These are phyloP conservation scores for Truncatella angustata DNA, from an alignment of 2,329 filamentous ascomycete species.

Conservation along the genomic window DNA sequence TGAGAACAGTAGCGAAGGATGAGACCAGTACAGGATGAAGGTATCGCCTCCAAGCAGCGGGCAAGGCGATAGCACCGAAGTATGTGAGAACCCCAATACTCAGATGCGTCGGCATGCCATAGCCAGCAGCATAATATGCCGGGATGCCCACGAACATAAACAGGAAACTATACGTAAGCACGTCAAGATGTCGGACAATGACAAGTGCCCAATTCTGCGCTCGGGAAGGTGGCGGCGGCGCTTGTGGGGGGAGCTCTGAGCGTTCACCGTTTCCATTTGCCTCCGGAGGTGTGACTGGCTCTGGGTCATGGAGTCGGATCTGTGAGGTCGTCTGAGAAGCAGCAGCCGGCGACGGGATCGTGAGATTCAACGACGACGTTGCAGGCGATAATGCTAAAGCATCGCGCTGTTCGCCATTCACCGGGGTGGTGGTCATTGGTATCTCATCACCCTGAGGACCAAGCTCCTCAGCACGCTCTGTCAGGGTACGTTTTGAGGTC, in stretches of 20 bases:
- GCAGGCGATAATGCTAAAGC: constrained; percentile 4
- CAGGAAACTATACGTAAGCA: constrained; percentile 39
- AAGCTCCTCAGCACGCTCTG: constrained; percentile 51
- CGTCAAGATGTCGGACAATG: constrained; percentile 44
- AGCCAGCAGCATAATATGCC: constrained; percentile 50
- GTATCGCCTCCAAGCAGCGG: constrained; percentile 46
- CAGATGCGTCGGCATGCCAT: constrained; percentile 49
- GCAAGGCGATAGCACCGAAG: constrained; percentile 47
- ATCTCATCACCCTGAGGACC: constrained; percentile 44
- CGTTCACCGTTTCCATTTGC: constrained; percentile 3
- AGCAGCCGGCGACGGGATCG: constrained; percentile 14
- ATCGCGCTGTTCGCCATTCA: constrained; percentile 11
- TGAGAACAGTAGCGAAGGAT: constrained; percentile 50
- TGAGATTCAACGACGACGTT: constrained; percentile 13
- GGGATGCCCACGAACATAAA: constrained; percentile 53
- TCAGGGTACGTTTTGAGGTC: constrained; percentile 49
- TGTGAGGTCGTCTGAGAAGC: constrained; percentile 9
- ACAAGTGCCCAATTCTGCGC: constrained; percentile 49
- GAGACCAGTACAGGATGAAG: constrained; percentile 59
- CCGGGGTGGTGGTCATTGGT: constrained; percentile 34
- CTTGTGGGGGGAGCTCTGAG: constrained; percentile 28
- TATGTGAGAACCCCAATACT: constrained; percentile 51
- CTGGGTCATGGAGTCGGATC: constrained; percentile 8
- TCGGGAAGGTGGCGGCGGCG: constrained; percentile 41
- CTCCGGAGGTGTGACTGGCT: neutral